Conservation (phyloP, 1,139 yeast genomes). For the Taphrina confusa region DNA sequence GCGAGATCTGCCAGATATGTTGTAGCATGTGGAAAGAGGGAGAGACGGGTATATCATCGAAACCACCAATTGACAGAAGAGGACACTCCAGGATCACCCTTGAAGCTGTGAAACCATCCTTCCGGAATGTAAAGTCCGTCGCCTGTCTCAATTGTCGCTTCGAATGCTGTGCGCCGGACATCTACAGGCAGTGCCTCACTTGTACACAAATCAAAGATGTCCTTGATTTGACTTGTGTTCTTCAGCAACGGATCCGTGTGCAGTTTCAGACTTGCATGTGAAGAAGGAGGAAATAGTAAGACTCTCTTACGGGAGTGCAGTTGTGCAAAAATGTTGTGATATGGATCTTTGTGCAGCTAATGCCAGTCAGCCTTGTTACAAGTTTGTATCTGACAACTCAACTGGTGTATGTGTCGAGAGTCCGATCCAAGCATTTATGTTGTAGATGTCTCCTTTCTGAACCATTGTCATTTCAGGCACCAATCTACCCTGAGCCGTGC, state of each 20-base stretch:
- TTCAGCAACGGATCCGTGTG: slow-evolving; percentile 17
- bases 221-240: slow-evolving; percentile 23
- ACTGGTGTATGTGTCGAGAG: slow-evolving; percentile 25
- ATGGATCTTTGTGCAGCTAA: slow-evolving; percentile 28
- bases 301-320: slow-evolving; percentile 7
- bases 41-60: background rate
- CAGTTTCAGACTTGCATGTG: background rate
- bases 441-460: slow-evolving; percentile 21
- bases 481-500: background rate
- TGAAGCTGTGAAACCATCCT: slow-evolving; percentile 33
- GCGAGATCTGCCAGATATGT: too few species aligned
- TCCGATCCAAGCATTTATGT: slow-evolving; percentile 31
- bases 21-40: too few species aligned
- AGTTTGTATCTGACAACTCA: background rate
- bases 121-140: slow-evolving; percentile 28
- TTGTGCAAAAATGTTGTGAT: slow-evolving; percentile 26
- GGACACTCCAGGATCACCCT: slow-evolving; percentile 16
- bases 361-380: background rate
- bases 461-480: background rate
- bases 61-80: slow-evolving; percentile 34
- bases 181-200: background rate
- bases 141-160: slow-evolving; percentile 14
- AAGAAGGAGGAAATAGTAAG: slow-evolving; percentile 11
- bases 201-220: slow-evolving; percentile 9
- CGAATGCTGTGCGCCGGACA: background rate